phyloP scores from a whole-genome alignment of 192 early-diverging fungal genomes.

The Allomyces arbusculus region DNA sequence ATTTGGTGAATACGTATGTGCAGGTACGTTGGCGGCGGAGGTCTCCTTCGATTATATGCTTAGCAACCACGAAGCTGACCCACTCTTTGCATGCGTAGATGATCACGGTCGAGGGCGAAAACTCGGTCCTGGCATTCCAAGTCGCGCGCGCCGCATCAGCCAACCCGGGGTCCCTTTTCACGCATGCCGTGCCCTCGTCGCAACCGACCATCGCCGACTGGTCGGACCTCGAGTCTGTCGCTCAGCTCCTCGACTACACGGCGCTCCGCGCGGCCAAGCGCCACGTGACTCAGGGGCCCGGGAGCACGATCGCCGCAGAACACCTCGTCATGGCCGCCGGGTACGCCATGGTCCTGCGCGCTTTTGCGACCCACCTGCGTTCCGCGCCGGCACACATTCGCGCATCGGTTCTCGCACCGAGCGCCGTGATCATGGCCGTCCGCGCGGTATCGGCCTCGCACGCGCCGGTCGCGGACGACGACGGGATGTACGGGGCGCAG shows the following conservation, averaged over 20 bases:
- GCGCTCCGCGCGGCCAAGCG: background rate
- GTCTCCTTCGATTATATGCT: too few relatives aligned
- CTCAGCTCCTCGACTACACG: background rate
- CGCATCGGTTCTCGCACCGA: background rate
- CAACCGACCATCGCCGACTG: background rate
- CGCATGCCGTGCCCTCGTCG: background rate
- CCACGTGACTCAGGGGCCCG: background rate
- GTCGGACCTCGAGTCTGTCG: background rate
- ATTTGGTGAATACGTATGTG: conserved; percentile 43
- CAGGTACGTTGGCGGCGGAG: conserved; percentile 2
- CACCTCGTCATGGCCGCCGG: background rate
- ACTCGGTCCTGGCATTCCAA: background rate
- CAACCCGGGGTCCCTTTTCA: background rate
- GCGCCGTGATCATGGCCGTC: background rate
- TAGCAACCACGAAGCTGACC: too few relatives aligned
- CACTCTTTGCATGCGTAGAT: background rate
- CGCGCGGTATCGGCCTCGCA: background rate
- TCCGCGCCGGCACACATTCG: background rate
- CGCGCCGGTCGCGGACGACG: background rate
- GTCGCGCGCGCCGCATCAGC: background rate
- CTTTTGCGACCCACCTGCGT: background rate
- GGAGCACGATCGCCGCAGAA: background rate
- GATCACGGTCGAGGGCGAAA: background rate
- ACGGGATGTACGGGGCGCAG: background rate
- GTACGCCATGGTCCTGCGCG: background rate